Evolutionary conservation across 2,329 filamentous ascomycete genomes (phyloP).

Genomic region (Trichophyton schoenleinii): DNA sequence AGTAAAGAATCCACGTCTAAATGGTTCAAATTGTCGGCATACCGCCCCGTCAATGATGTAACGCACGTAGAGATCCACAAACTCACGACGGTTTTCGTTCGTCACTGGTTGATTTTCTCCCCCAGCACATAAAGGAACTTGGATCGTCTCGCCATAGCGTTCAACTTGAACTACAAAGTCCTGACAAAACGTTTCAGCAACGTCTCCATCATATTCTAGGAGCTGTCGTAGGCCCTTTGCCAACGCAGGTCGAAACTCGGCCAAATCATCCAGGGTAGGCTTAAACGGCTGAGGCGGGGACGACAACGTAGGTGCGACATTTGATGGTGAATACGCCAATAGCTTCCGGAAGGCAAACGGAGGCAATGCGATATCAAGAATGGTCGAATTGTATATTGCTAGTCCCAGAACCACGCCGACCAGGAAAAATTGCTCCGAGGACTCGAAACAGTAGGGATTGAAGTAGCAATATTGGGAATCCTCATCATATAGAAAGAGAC

Average conservation of each 20-base stretch:
- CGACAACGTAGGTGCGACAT: conserved; percentile 43
- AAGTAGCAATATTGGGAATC: conserved; percentile 89
- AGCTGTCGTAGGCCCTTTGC: conserved; percentile 64
- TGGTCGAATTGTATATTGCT: conserved; percentile 90
- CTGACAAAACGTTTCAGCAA: conserved; percentile 65
- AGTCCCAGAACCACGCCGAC: conserved; percentile 78
- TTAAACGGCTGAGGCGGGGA: conserved; percentile 48
- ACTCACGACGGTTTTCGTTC: conserved; percentile 72
- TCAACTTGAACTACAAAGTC: conserved; percentile 71
- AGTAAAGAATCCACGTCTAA: conserved; percentile 86
- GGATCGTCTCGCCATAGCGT: conserved; percentile 56
- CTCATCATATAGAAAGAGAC: conserved; percentile 86
- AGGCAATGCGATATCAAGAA: conserved; percentile 75
- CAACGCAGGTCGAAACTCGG: conserved; percentile 64
- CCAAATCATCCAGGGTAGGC: conserved; percentile 68
- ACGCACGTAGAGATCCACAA: conserved; percentile 71
- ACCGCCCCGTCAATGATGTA: conserved; percentile 70
- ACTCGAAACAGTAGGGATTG: conserved; percentile 79
- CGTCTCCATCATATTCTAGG: conserved; percentile 72
- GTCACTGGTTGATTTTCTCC: conserved; percentile 67
- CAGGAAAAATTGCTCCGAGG: conserved; percentile 81
- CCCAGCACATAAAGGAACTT: conserved; percentile 58
- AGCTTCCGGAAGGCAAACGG: conserved; percentile 85
- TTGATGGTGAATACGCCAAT: conserved; percentile 59
- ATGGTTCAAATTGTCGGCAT: conserved; percentile 75